Percentiles rank a stretch among this genome's conserved stretches.
phyloP scores from a whole-genome alignment of 2,329 filamentous ascomycete genomes.

The Salinomyces thailandicus region DNA sequence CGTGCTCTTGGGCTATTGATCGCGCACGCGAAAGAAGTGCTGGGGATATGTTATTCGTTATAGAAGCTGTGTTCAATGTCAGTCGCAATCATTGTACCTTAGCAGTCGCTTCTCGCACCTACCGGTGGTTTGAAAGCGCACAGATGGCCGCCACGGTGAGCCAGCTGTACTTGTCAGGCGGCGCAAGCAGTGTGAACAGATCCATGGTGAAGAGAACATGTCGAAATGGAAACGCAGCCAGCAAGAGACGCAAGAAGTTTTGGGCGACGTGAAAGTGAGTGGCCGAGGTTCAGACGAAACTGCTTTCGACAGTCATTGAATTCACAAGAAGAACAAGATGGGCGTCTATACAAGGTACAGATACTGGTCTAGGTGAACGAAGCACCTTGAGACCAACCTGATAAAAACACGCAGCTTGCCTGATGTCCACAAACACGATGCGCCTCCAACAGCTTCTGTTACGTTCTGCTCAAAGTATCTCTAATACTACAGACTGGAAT shows the following conservation, averaged over 20 bases:
- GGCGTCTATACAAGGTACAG: too few relatives aligned
- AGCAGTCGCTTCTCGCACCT: too few relatives aligned
- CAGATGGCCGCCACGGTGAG: background rate
- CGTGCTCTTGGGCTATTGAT: conserved; percentile 45
- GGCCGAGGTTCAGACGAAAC: background rate
- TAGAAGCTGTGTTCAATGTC: conserved; percentile 3
- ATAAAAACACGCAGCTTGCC: too few relatives aligned
- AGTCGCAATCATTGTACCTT: background rate
- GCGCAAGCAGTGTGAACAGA: conserved; percentile 15
- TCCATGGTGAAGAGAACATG: conserved; percentile 13
- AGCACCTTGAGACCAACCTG: too few relatives aligned
- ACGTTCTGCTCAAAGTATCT: too few relatives aligned
- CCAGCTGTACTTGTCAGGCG: conserved; percentile 7
- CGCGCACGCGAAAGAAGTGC: conserved; percentile 47
- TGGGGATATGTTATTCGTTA: conserved; percentile 36
- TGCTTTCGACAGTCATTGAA: too few relatives aligned
- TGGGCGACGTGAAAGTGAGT: background rate
- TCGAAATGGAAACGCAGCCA: background rate
- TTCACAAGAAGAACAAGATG: too few relatives aligned
- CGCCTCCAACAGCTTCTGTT: too few relatives aligned
- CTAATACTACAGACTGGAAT: too few relatives aligned
- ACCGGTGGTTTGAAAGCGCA: conserved; percentile 9
- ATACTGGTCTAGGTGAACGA: too few relatives aligned
- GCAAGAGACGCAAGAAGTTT: background rate
- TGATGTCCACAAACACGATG: too few relatives aligned